These are phyloP conservation scores for Bolboschoenoplectus hybrid DNA, from an alignment of 202 grass and related monocot species.

Conservation along the genomic window DNA sequence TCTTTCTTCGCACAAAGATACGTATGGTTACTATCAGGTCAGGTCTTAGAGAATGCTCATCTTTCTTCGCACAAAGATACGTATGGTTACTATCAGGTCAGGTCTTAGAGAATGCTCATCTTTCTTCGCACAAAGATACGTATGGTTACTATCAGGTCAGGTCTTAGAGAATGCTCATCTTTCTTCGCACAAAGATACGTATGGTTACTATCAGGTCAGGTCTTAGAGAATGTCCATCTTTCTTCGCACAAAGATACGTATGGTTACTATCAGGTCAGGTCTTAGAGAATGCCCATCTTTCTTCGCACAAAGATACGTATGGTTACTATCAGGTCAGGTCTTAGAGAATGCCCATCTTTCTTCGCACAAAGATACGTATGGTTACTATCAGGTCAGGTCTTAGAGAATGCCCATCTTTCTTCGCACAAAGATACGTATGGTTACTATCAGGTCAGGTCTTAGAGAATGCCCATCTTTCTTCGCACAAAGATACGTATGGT, in stretches of 20 bases:
- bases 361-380: background rate
- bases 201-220: background rate
- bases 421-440: background rate
- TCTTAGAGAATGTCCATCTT: too few species aligned
- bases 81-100: background rate
- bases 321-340: background rate
- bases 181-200: background rate
- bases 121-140: background rate
- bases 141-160: background rate
- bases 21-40: background rate
- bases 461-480: too few species aligned
- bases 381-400: too few species aligned
- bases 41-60: too few species aligned
- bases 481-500: slow-evolving; percentile 1
- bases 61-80: background rate
- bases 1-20: too few species aligned
- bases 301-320: background rate
- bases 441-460: too few species aligned
- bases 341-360: too few species aligned
- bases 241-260: background rate
- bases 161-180: too few species aligned
- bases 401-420: too few species aligned
- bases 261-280: background rate
- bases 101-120: too few species aligned
- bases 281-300: too few species aligned